Evolutionary conservation across 2,329 filamentous ascomycete species (phyloP), one percentile per base, ranked within the genome.

Genomic region (Zelopaecilomyces penicillatus): DNA sequence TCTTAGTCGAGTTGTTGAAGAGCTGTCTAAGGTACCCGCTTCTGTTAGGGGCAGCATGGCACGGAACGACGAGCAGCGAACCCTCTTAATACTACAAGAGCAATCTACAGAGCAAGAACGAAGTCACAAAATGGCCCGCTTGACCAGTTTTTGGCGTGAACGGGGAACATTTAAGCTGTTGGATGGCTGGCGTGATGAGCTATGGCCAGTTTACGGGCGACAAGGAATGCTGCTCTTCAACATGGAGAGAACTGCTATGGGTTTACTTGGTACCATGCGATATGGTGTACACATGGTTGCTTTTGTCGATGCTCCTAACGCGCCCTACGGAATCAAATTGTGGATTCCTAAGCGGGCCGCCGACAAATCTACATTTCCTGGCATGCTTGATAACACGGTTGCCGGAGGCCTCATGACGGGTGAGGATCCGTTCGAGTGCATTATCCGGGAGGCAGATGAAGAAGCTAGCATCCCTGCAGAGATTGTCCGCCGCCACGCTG

Each of bases 341-440:
- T 97, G 93, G 91, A 78, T 95, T 2, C 86, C 93, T 4, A 76
- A 82, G 38, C 76, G 93, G 7, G 78, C 89, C 9, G 72, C 71
- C 41, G 77, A 71, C 47, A 98, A 97, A 70, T 80, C 86, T 53
- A 96, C 89, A 0, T 98, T 91, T 59, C 83, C 85, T 0, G 77
- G 85, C n/a, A 90, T 96, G 76, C 72, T 98, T 52, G 93, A 98
- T 65, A 98, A 97, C 63, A 89, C 89, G 2, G 93, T 95, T 5
- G 93, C 90, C 0, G 77, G 77, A n/a, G 77, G 67, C 0, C 82
- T 97, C 53, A 82, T 84, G 61, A 86, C 87, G 0, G 85, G 83
- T 10, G 90, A 96, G 62, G 74, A 74, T 26, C 85, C 87, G 0
- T 83, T 89, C 40, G 88, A 91, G 59, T 88, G 85, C 61, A 68